Base-by-base conservation (phyloP, 1,284 basidiomycete species). In the Bondarzewia mesenterica region DNA sequence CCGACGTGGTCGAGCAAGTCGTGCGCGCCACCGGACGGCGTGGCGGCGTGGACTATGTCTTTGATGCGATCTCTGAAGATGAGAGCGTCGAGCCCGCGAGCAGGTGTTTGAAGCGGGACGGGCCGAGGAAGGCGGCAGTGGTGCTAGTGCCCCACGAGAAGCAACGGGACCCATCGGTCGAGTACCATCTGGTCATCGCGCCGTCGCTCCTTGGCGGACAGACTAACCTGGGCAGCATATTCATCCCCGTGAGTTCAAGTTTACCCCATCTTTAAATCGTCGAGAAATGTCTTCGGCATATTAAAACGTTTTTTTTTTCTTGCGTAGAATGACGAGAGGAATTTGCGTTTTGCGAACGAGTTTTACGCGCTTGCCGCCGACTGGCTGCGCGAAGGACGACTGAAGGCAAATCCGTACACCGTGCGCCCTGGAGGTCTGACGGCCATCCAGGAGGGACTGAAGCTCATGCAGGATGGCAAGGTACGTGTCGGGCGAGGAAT, bases 1-100 rank as follows among this genome's bases (percentile, higher is more conserved):
- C 58, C 1, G 57, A 61, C 20, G 55, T 55, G 2, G 43, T 57
- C 32, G 26, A 46, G 2, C 57, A 60, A 46, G 55, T 65, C 52
- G 59, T 59, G 32, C 47, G 54, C 8, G 50, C 49, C 12, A 58
- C 63, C 2, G 46, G 54, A n/a, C 15, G n/a, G 29, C 29, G 35
- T 6, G 52, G 58, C 49, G 43, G 50, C 12, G 38, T 63, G 20
- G 50, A 55, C 36, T 25, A 44, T 41, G 63, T 49, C 4, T 47
- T 62, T 21, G 61, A 63, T 44, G 52, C 56, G 16, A 55, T 62
- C 23, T 54, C 51, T 5, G 44, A 48, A 26, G 37, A 25, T 7
- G 38, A 32, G 14, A 41, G n/a, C n/a, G n/a, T 18, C 2, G 6
- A 7, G 16, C 37, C 41, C 7, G 23, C 38, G 7, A n/a, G 35